Base-by-base conservation (phyloP, 2,329 filamentous ascomycete genomes). In the Erysiphe neolycopersici region DNA sequence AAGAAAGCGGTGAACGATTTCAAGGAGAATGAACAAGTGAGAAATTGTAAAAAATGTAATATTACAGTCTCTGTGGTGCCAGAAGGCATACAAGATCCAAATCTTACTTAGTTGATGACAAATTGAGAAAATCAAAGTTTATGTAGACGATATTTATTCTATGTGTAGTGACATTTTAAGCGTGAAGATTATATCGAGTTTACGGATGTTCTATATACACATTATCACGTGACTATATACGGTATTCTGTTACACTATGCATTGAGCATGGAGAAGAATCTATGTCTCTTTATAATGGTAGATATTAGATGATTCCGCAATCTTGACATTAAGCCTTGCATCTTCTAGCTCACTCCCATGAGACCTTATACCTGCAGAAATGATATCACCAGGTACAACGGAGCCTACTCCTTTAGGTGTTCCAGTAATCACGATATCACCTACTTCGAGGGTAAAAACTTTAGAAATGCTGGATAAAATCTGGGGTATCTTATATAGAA, bases 351-450 rank as follows among this genome's bases (percentile, higher is more conserved):
- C 83, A 64, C 78, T 75, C 33, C 85, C 85, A 45, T 69, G 66
- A 29, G 93, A 73, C 57, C 72, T 75, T 51, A 95, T 66, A 4
- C 84, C 84, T 22, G 81, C 85, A 49, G 69, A 76, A 69, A 98
- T 82, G 30, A 87, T 66, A 62, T 98, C 85, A 2, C 89, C 89
- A 1, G 80, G 74, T 47, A 75, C 72, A 1, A 93, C 84, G 17
- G 76, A 68, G 1, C 89, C 89, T 1, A 98, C 89, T 12, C 89
- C 89, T 63, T 94, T 94, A 42, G 89, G 89, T 42, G 89, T 98
- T 16, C 89, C 89, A n/a, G 89, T 98, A 52, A 98, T 64, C 41
- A 98, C 74, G 55, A 98, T 76, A 60, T 98, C 89, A 41, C 87
- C 89, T 55, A 79, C 73, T 61, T 92, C 78, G 46, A 98, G 66